Evolutionary conservation across 805 yeast genomes (phyloP), one percentile per base, ranked within the genome.

Genomic region (Deakozyma indianensis): DNA sequence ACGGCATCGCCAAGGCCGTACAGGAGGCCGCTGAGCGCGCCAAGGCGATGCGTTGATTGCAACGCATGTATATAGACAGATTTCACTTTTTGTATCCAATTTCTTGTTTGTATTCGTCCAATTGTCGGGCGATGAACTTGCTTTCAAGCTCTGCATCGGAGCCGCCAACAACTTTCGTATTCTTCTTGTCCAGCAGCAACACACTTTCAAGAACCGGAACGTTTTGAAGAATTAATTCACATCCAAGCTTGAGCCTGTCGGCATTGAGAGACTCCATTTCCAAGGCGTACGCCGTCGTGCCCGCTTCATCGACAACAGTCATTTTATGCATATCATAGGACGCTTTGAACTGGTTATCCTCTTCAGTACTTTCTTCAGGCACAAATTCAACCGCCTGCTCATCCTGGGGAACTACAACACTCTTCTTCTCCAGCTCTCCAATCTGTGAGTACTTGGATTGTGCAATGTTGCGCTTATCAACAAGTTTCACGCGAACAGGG

Each of bases 21-120:
- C 86, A 84, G 62, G 94, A 86, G 60, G 90, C 96, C 28, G 85
- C 96, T n/a, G 73, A 73, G 48, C 82, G 87, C 46, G 87, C 95
- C 35, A 44, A 47, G 35, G 52, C 53, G 43, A 43, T 44, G 45
- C 35, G 46, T 16, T 24, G 21, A 18, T 22, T 29, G 21, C 47
- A 22, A 48, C 50, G 18, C 18, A 32, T 9, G 16, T 5, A 32
- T 5, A 7, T n/a, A n/a, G 5, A 32, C 16, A 11, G 18, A 32
- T 32, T 25, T 14, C 28, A 7, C 28, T 25, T 25, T 14, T 25
- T 25, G 28, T 25, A 25, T 9, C 38, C 38, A n/a, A 32, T 9
- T 7, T 32, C 38, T 9, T 7, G 20, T 4, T n/a, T 32, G 18
- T 9, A 32, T 20, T 32, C 38, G 18, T 14, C 38, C 38, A 32